Evolutionary conservation across 2,329 filamentous ascomycete species (phyloP), one percentile per base, ranked within the genome.

Genomic region (Calonectria pauciramosa): DNA sequence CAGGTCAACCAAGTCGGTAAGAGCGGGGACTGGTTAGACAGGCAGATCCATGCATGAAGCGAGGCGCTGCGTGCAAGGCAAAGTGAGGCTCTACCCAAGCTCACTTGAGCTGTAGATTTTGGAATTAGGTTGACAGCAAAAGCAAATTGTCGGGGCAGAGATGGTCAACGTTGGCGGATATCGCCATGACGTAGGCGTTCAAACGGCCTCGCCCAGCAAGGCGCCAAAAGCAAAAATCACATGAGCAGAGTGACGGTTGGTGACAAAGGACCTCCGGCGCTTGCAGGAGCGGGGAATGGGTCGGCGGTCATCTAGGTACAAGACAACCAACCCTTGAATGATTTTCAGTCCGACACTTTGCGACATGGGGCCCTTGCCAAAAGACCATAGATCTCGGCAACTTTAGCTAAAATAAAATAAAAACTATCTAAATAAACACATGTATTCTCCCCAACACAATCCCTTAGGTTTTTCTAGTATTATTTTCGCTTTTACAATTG

Each of bases 191-290:
- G 68, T 49, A 65, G 26, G 60, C 41, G 38, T 65, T 65, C 60
- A 32, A 65, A 65, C 60, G 41, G 28, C 28, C 60, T 28, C n/a
- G 38, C 41, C 60, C 36, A 65, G 38, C 60, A 44, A 49, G 60
- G 76, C 76, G 74, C 74, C 76, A 49, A 56, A 67, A 71, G 49
- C 51, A 66, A 49, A 10, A 51, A 65, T 13, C 47, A 26, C 52
- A 47, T 60, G 38, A 49, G 34, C 23, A 26, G 30, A 54, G 36
- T n/a, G 44, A 64, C 34, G 10, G 56, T 36, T 23, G 54, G 68
- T 64, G 60, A 49, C 28, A 23, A 23, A 63, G 56, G 38, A 16
- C 1, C n/a, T 38, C 56, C 13, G 36, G 56, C 56, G 56, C 56
- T 63, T 63, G 56, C 38, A 36, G 47, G 34, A 71, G 51, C 41